Base-by-base conservation (phyloP, 768 basidiomycete species). In the Phylloporus arenicola region DNA sequence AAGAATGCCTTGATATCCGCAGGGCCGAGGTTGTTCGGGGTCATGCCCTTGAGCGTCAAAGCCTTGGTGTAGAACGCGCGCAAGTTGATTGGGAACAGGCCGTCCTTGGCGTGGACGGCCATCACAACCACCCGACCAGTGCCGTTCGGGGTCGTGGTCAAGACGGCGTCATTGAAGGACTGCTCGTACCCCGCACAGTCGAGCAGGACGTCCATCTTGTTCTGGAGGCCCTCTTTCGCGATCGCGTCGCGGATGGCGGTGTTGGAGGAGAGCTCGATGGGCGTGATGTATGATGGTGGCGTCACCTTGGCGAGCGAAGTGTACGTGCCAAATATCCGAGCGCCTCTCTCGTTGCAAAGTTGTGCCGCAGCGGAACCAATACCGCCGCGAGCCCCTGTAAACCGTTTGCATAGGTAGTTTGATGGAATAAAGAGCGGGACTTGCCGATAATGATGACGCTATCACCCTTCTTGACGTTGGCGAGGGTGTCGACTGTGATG, bases 401-500 rank as follows among this genome's bases (percentile, higher is more conserved):
- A 39, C 27, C 24, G 22, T 34, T 41, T 24, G 10, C 14, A 30
- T 44, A 19, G 14, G 43, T 11, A 19, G n/a, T 30, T 30, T 11
- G 29, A 12, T 9, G 11, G 29, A 30, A 30, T 7, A 24, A 13
- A 16, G 20, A 19, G 8, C 14, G 40, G 17, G 33, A 30, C 58
- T 13, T 17, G 62, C 67, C 67, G 22, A 68, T 62, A 47, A 68
- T 70, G 41, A 68, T 31, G 3, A 70, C 67, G 35, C 65, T 69
- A 20, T 68, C 67, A 14, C 63, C 68, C 17, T 57, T 12, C 41
- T 65, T 69, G 43, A 70, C 60, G 9, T 61, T 52, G 20, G 67
- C 67, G 14, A 70, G 68, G 12, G 57, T 68, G 10, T 69, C 53
- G 11, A 68, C 65, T 2, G 67, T 68, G 56, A 70, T 70, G 69